Evolutionary conservation across 306 rosid species (phyloP), one percentile per base, ranked within the genome.

Genomic region (Medicago truncatula): DNA sequence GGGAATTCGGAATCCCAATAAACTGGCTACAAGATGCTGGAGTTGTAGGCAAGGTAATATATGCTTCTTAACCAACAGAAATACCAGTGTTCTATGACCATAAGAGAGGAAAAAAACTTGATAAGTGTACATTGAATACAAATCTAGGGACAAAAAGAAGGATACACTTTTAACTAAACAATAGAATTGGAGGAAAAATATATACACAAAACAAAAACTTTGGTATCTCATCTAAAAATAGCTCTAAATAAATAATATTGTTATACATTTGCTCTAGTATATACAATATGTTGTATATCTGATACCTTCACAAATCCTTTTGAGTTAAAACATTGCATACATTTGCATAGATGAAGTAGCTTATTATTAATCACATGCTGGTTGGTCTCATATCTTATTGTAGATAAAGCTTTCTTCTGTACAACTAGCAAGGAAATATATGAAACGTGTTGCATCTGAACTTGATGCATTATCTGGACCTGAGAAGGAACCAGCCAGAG

Each of bases 351-450:
- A 67, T 28, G 41, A 56, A 77, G n/a, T n/a, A 44, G 52, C 75
- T 65, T 23, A 25, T 28, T 3, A 28, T 28, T 6, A 25, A 31
- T 74, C 43, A 78, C 44, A 20, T 75, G 62, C 54, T 79, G 53
- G 12, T 50, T n/a, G 58, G 58, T 78, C 65, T 73, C 31, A 28
- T 28, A 28, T 28, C 1, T 58, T 36, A 50, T 67, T 83, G 82
- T 88, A 91, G 98, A 93, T 91, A 73, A 93, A 93, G 89, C 96
- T 91, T 77, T 89, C 98, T 68, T 93, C 97, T 7, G 98, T 91
- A 6, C 98, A 93, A 79, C 82, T 93, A 61, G 97, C 97, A 61
- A 88, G 84, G 84, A 93, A 88, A 87, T 91, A 91, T 64, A 93
- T 93, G 97, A 91, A 91, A 50, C 97, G 94, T 12, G 97, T 93